Percentiles rank a stretch among this genome's conserved stretches.
These are phyloP conservation scores for Oryza coarctata DNA, from an alignment of 176 grass and related monocot species.

Conservation along the genomic window DNA sequence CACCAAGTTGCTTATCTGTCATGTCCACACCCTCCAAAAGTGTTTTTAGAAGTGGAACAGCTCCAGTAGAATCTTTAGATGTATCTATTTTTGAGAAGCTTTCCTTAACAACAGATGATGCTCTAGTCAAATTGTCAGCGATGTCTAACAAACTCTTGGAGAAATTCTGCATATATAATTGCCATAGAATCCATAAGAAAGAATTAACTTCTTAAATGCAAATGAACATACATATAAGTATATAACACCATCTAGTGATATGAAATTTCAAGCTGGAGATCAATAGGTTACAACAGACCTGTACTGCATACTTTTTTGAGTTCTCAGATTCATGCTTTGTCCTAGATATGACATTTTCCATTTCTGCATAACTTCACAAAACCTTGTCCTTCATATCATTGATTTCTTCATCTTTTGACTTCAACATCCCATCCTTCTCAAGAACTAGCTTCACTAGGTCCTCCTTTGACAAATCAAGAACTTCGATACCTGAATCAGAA, in stretches of 20 bases:
- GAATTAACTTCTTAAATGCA: not conserved
- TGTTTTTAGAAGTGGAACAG: constrained; percentile 61
- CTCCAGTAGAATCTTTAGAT: constrained; percentile 65
- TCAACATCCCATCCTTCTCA: constrained; percentile 74
- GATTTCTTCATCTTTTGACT: constrained; percentile 66
- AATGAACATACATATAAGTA: not conserved
- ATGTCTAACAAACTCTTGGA: constrained; percentile 73
- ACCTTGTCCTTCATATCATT: constrained; percentile 70
- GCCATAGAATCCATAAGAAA: not conserved
- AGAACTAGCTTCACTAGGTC: constrained; percentile 62
- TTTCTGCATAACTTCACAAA: constrained; percentile 71
- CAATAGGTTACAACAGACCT: constrained; percentile 38
- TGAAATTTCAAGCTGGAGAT: not conserved
- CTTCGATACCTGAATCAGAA: constrained; percentile 51
- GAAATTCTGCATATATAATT: constrained; percentile 47
- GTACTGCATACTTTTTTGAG: constrained; percentile 70
- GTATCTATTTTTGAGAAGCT: constrained; percentile 62
- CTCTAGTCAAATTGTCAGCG: constrained; percentile 64
- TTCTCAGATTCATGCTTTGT: constrained; percentile 76
- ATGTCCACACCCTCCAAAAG: constrained; percentile 72
- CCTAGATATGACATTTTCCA: constrained; percentile 64
- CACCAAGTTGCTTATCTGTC: constrained; percentile 77
- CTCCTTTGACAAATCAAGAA: constrained; percentile 48
- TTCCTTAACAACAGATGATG: constrained; percentile 69
- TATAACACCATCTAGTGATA: not conserved